Evolutionary conservation across 345 rosid genomes (phyloP), one percentile per base, ranked within the genome.

Genomic region (Lumnitzera racemosa): DNA sequence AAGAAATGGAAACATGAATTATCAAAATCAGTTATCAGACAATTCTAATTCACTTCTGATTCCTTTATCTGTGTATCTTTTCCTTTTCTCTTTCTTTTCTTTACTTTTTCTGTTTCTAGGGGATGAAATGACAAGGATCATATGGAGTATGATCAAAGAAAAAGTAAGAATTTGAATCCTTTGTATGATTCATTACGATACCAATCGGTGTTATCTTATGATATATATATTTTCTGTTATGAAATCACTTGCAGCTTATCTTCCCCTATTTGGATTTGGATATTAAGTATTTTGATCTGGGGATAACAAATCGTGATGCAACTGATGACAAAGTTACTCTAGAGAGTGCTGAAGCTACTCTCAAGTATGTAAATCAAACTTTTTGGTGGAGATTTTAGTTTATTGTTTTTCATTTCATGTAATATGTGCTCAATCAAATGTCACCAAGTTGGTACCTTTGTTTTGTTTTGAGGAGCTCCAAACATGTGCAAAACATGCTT

Each of bases 91-190:
- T 20, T 20, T 20, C 20, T 20, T 20, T 20, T 20, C 20, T 20
- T 20, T 20, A 20, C 20, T 20, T 20, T 60, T 56, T 13, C 0
- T 2, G 16, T 12, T 57, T 60, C n/a, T 61, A 87, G 99, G 99
- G 53, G 99, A 94, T 78, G 99, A 94, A 71, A 94, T 94, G 97
- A 74, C 97, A 7, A 86, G 99, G 76, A 75, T 94, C 49, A 94
- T 94, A 52, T 90, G 99, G 95, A 71, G 58, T 58, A 77, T 78
- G 95, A 86, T 88, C 52, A 94, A 94, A 65, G 90, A 94, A 15
- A 90, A 88, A 79, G 97, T 94, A 69, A 29, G 76, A 13, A 57
- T 66, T 53, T 46, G 23, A 46, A 48, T 27, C 7, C 10, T 36
- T 36, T 7, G 1, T 9, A 5, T 36, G 43, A 36, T 36, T 29